phyloP scores from a whole-genome alignment of 768 basidiomycete genomes.

The Lactifluus pinguis region DNA sequence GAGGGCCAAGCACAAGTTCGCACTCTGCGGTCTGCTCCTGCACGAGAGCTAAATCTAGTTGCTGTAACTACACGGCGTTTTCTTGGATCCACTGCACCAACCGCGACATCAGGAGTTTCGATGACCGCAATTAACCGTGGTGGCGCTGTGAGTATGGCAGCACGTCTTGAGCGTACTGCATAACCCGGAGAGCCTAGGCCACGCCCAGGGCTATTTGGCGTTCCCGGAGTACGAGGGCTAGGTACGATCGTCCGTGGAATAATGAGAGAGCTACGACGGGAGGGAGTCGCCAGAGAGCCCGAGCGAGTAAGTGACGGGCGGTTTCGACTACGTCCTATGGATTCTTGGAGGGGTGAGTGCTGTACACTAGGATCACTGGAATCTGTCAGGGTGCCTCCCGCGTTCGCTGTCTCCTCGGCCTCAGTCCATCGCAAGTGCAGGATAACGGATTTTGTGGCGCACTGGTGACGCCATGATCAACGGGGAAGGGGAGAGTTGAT shows the following conservation, averaged over 20 bases:
- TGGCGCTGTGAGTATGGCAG: slow-evolving; percentile 73
- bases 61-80: slow-evolving; percentile 82
- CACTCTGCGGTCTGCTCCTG: slow-evolving; percentile 76
- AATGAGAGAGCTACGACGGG: slow-evolving; percentile 28
- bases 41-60: slow-evolving; percentile 77
- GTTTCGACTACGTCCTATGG: slow-evolving; percentile 31
- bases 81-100: slow-evolving; percentile 78
- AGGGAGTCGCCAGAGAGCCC: slow-evolving; percentile 38
- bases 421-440: slow-evolving; percentile 84
- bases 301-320: slow-evolving; percentile 49
- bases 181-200: slow-evolving; percentile 24
- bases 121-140: slow-evolving; percentile 76
- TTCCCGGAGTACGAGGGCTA: slow-evolving; percentile 40
- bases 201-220: slow-evolving; percentile 33
- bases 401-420: slow-evolving; percentile 32
- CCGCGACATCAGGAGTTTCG: slow-evolving; percentile 82
- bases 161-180: slow-evolving; percentile 50
- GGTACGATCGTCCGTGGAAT: slow-evolving; percentile 17
- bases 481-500: background rate
- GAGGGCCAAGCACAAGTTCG: slow-evolving; percentile 23
- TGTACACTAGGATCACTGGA: slow-evolving; percentile 20
- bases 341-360: slow-evolving; percentile 20
- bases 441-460: slow-evolving; percentile 82
- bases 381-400: slow-evolving; percentile 10
- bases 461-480: slow-evolving; percentile 35